Conservation (phyloP, 495 filamentous ascomycete genomes). For the Daldinia grandis region DNA sequence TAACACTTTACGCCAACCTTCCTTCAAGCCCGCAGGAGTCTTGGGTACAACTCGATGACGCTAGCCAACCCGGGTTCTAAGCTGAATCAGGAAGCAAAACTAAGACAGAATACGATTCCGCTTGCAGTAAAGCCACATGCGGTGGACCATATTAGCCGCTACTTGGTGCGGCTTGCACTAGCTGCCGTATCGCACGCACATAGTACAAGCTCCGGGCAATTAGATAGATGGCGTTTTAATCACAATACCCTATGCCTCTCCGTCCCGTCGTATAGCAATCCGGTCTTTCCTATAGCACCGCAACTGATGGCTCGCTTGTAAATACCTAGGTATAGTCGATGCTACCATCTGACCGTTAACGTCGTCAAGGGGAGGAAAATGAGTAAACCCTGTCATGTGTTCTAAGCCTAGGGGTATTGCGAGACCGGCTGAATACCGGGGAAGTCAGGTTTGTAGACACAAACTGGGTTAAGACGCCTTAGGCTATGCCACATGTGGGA, state of each 20-base stretch:
- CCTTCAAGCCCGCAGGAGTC: background rate
- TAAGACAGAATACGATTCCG: constrained; percentile 23
- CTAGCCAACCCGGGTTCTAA: constrained; percentile 2
- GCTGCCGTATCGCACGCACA: constrained; percentile 21
- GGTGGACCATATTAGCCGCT: constrained; percentile 21
- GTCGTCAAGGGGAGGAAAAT: background rate
- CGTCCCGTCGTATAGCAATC: constrained; percentile 6
- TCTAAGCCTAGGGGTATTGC: constrained; percentile 9
- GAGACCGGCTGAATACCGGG: constrained; percentile 18
- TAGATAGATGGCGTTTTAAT: constrained; percentile 7
- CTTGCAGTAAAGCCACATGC: constrained; percentile 22
- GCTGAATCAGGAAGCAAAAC: constrained; percentile 14
- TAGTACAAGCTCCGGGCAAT: background rate
- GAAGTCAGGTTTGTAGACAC: constrained; percentile 6
- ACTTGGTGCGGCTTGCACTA: constrained; percentile 28
- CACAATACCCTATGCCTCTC: constrained; percentile 19
- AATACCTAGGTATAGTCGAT: background rate
- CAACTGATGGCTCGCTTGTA: background rate
- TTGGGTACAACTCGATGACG: constrained; percentile 12
- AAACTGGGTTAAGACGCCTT: constrained; percentile 16
- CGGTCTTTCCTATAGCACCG: background rate
- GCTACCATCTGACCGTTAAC: background rate
- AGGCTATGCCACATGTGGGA: constrained; percentile 29
- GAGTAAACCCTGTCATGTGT: background rate
- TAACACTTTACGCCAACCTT: constrained; percentile 11